Evolutionary conservation across 1,284 basidiomycete genomes (phyloP).

Genomic region (Coriolopsis trogii): DNA sequence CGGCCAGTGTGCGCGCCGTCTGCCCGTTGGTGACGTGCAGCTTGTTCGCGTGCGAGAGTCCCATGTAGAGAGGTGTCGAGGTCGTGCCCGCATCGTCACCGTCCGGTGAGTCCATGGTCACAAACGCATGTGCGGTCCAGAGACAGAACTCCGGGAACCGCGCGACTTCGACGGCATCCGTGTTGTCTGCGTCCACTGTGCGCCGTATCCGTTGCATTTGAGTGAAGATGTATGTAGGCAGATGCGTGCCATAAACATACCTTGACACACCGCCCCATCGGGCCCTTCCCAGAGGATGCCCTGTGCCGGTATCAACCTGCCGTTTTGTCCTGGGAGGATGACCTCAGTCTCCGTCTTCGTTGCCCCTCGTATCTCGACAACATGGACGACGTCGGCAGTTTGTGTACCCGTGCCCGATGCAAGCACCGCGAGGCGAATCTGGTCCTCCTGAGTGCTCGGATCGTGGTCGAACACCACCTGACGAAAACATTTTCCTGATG

Average conservation of each 20-base stretch:
- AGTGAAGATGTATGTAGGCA: too few species aligned
- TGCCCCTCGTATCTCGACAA: slow-evolving; percentile 15
- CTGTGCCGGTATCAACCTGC: slow-evolving; percentile 45
- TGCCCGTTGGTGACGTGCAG: slow-evolving; percentile 48
- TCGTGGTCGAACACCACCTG: slow-evolving; percentile 21
- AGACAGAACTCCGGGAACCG: slow-evolving; percentile 66
- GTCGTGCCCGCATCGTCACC: background rate
- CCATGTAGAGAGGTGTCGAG: slow-evolving; percentile 52
- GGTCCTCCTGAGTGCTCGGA: background rate
- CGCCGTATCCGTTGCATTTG: too few species aligned
- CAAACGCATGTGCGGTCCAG: slow-evolving; percentile 30
- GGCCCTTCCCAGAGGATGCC: slow-evolving; percentile 50
- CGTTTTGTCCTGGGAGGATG: slow-evolving; percentile 39
- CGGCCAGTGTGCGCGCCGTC: slow-evolving; percentile 43
- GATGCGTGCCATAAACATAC: too few species aligned
- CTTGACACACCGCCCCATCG: slow-evolving; percentile 52
- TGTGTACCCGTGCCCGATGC: slow-evolving; percentile 12
- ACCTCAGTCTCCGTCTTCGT: slow-evolving; percentile 18
- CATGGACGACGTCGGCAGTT: slow-evolving; percentile 22
- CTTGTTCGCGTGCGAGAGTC: slow-evolving; percentile 68
- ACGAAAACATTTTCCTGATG: slow-evolving; percentile 14
- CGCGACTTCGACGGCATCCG: slow-evolving; percentile 35
- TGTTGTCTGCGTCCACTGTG: slow-evolving; percentile 34
- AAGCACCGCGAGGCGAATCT: slow-evolving; percentile 21
- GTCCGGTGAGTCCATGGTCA: too few species aligned